Percentiles rank a stretch among this genome's conserved stretches.
phyloP scores from a whole-genome alignment of 1,139 yeast species.

The Meyerozyma sp. region DNA sequence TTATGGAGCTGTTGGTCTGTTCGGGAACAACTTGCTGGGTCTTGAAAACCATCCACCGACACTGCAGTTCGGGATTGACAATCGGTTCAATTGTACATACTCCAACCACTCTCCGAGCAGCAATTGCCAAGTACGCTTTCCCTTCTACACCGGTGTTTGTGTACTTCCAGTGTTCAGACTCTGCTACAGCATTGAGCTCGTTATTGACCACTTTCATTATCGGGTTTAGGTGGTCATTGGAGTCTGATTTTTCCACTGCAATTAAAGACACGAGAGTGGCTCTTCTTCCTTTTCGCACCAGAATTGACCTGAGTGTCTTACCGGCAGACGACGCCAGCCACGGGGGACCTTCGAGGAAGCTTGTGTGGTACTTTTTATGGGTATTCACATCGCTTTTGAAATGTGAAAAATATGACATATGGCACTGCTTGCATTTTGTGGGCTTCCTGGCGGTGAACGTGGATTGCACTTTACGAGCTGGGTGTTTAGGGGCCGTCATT shows the following conservation, averaged over 20 bases:
- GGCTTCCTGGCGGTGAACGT: conserved; percentile 2
- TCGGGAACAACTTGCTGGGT: conserved; percentile 31
- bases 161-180: conserved; percentile 42
- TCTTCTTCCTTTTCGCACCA: background rate
- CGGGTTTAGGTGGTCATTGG: conserved; percentile 2
- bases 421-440: conserved; percentile 49
- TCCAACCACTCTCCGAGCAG: conserved; percentile 44
- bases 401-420: conserved; percentile 51
- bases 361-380: conserved; percentile 46
- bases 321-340: conserved; percentile 22
- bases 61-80: conserved; percentile 13
- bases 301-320: background rate
- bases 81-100: conserved; percentile 43
- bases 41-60: conserved; percentile 45
- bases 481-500: background rate
- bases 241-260: background rate
- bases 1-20: conserved; percentile 22
- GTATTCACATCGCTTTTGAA: conserved; percentile 38
- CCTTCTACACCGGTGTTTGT: conserved; percentile 4
- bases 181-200: conserved; percentile 56
- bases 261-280: background rate
- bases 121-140: conserved; percentile 43
- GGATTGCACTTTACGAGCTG: background rate
- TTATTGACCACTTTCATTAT: conserved; percentile 48
- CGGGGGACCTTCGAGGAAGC: conserved; percentile 41